phyloP scores from a whole-genome alignment of 2,329 filamentous ascomycete species.

The Penicillium sp. region DNA sequence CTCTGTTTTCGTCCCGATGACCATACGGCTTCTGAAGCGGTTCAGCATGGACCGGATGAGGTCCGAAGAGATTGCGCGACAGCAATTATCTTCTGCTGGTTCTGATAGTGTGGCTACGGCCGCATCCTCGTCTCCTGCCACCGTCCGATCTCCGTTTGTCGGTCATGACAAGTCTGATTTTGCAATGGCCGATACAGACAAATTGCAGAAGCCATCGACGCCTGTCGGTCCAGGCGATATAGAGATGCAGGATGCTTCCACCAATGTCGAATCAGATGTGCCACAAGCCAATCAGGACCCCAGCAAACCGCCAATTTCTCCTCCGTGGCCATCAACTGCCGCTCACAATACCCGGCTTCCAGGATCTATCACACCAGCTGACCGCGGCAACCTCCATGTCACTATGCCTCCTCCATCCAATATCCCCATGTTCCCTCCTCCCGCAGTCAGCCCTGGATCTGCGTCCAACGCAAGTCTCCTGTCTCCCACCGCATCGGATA shows the following conservation, averaged over 20 bases:
- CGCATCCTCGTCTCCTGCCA: constrained; percentile 15
- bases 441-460: constrained; percentile 27
- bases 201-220: constrained; percentile 1
- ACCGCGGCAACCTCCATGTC: constrained; percentile 25
- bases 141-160: constrained; percentile 6
- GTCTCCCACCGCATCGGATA: constrained; percentile 28
- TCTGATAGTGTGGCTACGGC: constrained; percentile 14
- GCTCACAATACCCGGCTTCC: constrained; percentile 36
- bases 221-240: constrained; percentile 33
- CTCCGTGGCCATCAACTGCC: constrained; percentile 38
- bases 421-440: constrained; percentile 20
- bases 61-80: constrained; percentile 29
- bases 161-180: constrained; percentile 6
- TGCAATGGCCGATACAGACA: constrained; percentile 3
- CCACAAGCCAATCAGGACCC: constrained; percentile 8
- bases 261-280: background rate
- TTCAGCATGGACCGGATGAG: constrained; percentile 40
- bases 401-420: constrained; percentile 25
- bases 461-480: constrained; percentile 29
- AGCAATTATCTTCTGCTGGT: constrained; percentile 16
- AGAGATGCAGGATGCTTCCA: constrained; percentile 45
- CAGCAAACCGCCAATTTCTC: constrained; percentile 21
- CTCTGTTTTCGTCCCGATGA: constrained; percentile 38
- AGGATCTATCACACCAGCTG: constrained; percentile 9
- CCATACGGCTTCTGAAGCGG: constrained; percentile 41